phyloP scores from a whole-genome alignment of 1,284 basidiomycete species.

The Puccinia horiana region DNA sequence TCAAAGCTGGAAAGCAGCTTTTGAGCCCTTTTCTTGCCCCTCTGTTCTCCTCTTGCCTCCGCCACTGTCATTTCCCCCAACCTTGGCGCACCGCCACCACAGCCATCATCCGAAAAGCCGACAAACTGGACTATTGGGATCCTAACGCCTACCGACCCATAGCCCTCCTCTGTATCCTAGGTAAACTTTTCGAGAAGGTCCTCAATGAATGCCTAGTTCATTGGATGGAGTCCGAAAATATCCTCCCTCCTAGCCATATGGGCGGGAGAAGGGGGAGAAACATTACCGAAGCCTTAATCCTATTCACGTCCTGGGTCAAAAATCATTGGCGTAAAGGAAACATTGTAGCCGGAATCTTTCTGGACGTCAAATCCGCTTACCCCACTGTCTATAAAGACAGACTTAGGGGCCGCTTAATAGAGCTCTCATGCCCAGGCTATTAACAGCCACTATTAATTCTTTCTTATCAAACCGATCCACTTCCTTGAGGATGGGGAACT shows the following conservation, averaged over 20 bases:
- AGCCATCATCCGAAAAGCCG: conserved; percentile 15
- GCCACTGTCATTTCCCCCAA: background rate
- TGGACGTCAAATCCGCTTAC: conserved; percentile 41
- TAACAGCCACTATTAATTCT: background rate
- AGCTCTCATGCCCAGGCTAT: conserved; percentile 7
- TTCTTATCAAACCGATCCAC: conserved; percentile 13
- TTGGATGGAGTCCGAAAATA: background rate
- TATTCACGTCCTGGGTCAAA: background rate
- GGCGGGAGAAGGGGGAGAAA: background rate
- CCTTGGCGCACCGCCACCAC: conserved; percentile 13
- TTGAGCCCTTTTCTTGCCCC: conserved; percentile 4
- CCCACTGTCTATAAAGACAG: background rate
- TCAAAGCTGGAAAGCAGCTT: background rate
- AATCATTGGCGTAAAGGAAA: conserved; percentile 8
- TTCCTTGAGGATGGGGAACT: background rate
- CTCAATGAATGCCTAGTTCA: background rate
- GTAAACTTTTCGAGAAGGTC: conserved; percentile 30
- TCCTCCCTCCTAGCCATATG: background rate
- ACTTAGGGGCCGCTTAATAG: background rate
- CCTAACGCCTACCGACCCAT: conserved; percentile 25
- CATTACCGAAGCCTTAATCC: background rate
- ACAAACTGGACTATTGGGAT: conserved; percentile 13
- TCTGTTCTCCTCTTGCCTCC: background rate
- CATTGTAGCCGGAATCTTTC: background rate
- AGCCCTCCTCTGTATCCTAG: background rate